Percentiles rank a stretch among this genome's conserved stretches.
phyloP scores from a whole-genome alignment of 768 basidiomycete genomes.

The Piloderma croceum region DNA sequence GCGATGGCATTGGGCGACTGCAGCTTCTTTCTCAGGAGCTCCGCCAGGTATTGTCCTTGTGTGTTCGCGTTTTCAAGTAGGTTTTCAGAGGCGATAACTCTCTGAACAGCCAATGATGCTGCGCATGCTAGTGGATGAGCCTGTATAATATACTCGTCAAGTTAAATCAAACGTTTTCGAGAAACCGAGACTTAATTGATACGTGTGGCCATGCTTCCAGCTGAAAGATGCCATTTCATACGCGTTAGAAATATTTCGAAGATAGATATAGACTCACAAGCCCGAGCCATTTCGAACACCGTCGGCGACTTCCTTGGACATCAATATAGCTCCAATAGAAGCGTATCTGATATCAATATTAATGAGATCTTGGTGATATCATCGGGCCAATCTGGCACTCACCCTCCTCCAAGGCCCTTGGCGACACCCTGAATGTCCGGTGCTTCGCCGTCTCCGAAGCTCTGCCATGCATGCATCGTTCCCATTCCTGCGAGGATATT shows the following conservation, averaged over 20 bases:
- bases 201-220: constrained; percentile 87
- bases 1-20: constrained; percentile 49
- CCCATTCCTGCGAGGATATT: constrained; percentile 60
- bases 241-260: too few species aligned
- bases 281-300: constrained; percentile 67
- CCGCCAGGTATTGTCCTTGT: constrained; percentile 57
- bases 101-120: constrained; percentile 76
- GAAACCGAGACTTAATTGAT: constrained; percentile 45
- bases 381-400: constrained; percentile 17
- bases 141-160: constrained; percentile 27
- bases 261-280: too few species aligned
- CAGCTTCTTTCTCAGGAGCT: constrained; percentile 50
- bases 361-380: not conserved
- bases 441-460: constrained; percentile 66
- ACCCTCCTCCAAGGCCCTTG: constrained; percentile 89
- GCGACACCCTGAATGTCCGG: constrained; percentile 88
- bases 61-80: constrained; percentile 59
- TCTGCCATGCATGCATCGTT: constrained; percentile 82
- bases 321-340: constrained; percentile 75
- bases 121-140: constrained; percentile 73
- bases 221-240: too few species aligned
- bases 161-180: not conserved
- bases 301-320: constrained; percentile 64
- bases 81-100: constrained; percentile 62
- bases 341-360: constrained; percentile 50